Percentiles rank a stretch among this genome's conserved stretches.
phyloP scores from a whole-genome alignment of 1,284 basidiomycete genomes.

The Gomphus sp. region DNA sequence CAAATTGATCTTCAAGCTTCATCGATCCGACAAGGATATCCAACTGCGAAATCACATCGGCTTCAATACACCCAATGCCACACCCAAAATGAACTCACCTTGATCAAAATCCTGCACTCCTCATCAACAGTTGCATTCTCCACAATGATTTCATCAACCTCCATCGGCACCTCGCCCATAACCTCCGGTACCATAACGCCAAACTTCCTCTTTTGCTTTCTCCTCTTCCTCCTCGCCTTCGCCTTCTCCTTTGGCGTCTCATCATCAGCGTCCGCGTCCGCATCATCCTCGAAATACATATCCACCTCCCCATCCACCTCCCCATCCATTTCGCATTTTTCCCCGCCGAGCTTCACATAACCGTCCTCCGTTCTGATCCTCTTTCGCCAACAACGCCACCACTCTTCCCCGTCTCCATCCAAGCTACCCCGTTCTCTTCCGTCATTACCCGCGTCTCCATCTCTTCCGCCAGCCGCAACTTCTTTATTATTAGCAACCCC shows the following conservation, averaged over 20 bases:
- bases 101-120: slow-evolving; percentile 87
- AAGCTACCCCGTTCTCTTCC: slow-evolving; percentile 1
- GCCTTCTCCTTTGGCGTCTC: slow-evolving; percentile 4
- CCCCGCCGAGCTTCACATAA: slow-evolving; percentile 19
- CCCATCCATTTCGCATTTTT: slow-evolving; percentile 21
- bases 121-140: slow-evolving; percentile 57
- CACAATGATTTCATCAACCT: slow-evolving; percentile 35
- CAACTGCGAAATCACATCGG: slow-evolving; percentile 40
- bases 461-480: background rate
- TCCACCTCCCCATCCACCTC: slow-evolving; percentile 1
- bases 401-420: slow-evolving; percentile 26
- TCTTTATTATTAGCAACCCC: slow-evolving; percentile 19
- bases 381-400: slow-evolving; percentile 70
- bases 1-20: slow-evolving; percentile 95
- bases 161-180: slow-evolving; percentile 29
- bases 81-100: slow-evolving; percentile 42
- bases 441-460: slow-evolving; percentile 6
- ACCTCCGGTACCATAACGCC: slow-evolving; percentile 5
- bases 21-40: slow-evolving; percentile 93
- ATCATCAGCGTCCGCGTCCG: slow-evolving; percentile 11
- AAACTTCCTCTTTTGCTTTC: background rate
- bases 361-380: slow-evolving; percentile 30
- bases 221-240: slow-evolving; percentile 3
- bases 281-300: background rate
- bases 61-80: background rate